Base-by-base conservation (phyloP, 805 yeast genomes). In the Ogataea saltuana region DNA sequence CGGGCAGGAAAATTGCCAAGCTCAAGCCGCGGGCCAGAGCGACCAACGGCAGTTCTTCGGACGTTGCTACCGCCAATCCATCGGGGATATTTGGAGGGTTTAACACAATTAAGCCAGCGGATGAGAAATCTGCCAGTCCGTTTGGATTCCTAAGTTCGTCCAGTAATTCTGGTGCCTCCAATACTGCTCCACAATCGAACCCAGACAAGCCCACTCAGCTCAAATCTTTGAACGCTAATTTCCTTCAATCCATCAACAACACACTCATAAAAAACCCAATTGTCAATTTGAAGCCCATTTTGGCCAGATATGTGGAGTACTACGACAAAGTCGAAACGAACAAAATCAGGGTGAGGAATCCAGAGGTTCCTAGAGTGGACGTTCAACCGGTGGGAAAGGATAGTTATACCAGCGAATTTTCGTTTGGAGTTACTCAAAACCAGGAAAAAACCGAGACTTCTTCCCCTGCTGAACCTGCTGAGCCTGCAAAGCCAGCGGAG, bases 1-100 rank as follows among this genome's bases (percentile, higher is more conserved):
- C 88, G 20, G 73, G 67, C 43, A 72, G 97, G 56, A 84, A 80
- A 67, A 85, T 87, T 44, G 75, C 86, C 20, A 70, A 75, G 56
- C 84, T 85, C 12, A 72, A 68, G 55, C 64, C 68, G 18, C 74
- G 73, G 47, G 59, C 41, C 13, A 44, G 33, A 41, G 41, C 46
- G 25, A 10, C 37, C 27, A 49, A 44, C 26, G 32, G 35, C 28
- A 15, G 59, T 5, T 54, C 49, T 27, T 17, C 37, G 27, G n/a
- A 41, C 6, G 39, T 17, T 6, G 29, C 48, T 21, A 47, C 48
- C 28, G 41, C 39, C 13, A 43, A 43, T 21, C 38, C 48, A 27
- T 39, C 40, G 11, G 42, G 47, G 17, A 49, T 51, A 11, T 51
- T 51, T 30, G 39, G 49, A 13, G 45, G 45, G 26, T 30, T 52